Percentiles rank a stretch among this genome's conserved stretches.
phyloP scores from a whole-genome alignment of 495 filamentous ascomycete species.

The Cercophora samala region DNA sequence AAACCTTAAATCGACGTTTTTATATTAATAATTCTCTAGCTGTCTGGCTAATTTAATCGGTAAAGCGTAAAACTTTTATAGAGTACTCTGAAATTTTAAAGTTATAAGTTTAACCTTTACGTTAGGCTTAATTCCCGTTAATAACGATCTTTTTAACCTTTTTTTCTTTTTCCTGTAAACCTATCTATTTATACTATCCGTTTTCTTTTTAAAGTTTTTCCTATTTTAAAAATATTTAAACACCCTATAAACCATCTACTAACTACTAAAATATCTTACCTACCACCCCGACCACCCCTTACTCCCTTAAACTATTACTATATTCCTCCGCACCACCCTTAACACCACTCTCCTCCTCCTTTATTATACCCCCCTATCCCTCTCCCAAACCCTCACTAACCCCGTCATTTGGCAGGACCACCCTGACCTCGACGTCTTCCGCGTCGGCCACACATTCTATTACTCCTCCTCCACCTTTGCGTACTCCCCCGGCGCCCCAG shows the following conservation, averaged over 20 bases:
- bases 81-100: too few species aligned
- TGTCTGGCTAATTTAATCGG: background rate
- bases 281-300: background rate
- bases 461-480: conserved; percentile 57
- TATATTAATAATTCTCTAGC: background rate
- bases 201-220: background rate
- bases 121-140: background rate
- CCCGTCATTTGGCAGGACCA: conserved; percentile 38
- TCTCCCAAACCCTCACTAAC: conserved; percentile 35
- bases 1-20: too few species aligned
- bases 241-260: background rate
- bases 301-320: background rate
- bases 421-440: conserved; percentile 41
- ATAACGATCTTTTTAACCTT: background rate
- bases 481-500: conserved; percentile 58
- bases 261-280: background rate
- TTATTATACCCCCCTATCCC: background rate
- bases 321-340: background rate
- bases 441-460: conserved; percentile 48
- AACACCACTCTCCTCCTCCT: background rate
- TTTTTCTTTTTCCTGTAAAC: background rate
- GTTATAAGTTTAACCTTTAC: too few species aligned
- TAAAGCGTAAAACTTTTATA: too few species aligned
- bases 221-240: background rate
- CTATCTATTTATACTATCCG: background rate